A percentile compares a stretch with the other conserved stretches of the same genome.
Evolutionary conservation across 2,329 filamentous ascomycete genomes (phyloP).

Genomic region (Verticillium zaregamsianum): DNA sequence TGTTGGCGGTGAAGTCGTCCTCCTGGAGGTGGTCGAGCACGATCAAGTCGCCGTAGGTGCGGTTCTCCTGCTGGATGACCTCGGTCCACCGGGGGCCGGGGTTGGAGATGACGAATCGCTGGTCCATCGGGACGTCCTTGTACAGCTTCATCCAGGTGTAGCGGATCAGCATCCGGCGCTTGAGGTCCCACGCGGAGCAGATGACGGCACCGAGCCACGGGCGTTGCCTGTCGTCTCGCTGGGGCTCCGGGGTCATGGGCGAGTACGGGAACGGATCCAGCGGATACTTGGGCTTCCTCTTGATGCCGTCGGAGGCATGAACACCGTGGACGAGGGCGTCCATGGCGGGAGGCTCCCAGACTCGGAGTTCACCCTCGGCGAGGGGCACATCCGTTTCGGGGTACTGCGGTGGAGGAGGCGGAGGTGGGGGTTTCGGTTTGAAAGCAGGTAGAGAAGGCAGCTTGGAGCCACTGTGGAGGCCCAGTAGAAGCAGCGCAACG

Average conservation of each 20-base stretch:
- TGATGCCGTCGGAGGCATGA: slow-evolving; percentile 3
- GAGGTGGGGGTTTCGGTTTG: background rate
- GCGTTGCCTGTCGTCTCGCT: background rate
- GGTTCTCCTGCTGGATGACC: slow-evolving; percentile 21
- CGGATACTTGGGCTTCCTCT: slow-evolving; percentile 8
- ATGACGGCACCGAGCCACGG: slow-evolving; percentile 26
- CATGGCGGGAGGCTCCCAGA: background rate
- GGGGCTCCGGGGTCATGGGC: slow-evolving; percentile 10
- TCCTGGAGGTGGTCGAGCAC: slow-evolving; percentile 25
- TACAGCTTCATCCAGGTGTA: slow-evolving; percentile 27
- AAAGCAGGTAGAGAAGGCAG: background rate
- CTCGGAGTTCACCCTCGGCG: background rate
- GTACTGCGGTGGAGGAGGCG: background rate
- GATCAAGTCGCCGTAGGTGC: slow-evolving; percentile 27
- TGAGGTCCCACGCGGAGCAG: slow-evolving; percentile 19
- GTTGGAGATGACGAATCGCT: slow-evolving; percentile 25
- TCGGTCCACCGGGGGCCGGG: slow-evolving; percentile 20
- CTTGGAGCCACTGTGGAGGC: background rate
- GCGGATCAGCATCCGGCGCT: slow-evolving; percentile 23
- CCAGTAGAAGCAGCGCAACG: background rate
- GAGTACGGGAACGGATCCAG: slow-evolving; percentile 19
- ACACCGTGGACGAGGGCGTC: slow-evolving; percentile 8
- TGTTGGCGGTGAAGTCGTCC: slow-evolving; percentile 25
- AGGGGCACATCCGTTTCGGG: background rate
- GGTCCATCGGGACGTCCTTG: slow-evolving; percentile 21